Conservation (phyloP, 306 rosid species). For the Gillenia trifoliata region DNA sequence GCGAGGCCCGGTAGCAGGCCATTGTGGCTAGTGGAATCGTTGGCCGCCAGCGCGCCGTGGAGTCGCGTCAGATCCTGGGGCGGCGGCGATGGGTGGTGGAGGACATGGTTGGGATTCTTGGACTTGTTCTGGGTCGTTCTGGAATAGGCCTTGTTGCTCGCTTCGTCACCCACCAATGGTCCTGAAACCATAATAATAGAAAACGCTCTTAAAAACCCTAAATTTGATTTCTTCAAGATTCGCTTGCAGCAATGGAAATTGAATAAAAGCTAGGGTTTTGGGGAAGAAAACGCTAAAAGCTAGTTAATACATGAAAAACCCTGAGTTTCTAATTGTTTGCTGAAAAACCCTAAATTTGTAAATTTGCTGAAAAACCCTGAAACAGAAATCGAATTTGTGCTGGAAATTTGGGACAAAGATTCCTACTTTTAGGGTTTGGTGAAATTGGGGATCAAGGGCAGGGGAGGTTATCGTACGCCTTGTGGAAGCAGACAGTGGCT, state of each 20-base stretch:
- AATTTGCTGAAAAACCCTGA: not conserved
- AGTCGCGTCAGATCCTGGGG: not conserved
- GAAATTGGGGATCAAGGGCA: not conserved
- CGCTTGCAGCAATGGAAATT: not conserved
- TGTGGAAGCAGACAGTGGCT: not conserved
- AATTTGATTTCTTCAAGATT: not conserved
- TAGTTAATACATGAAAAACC: not conserved
- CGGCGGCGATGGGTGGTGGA: conserved; percentile 4
- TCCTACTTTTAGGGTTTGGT: not conserved
- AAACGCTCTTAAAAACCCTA: not conserved
- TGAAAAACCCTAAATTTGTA: not conserved
- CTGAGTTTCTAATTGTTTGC: not conserved
- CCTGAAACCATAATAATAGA: conserved; percentile 37
- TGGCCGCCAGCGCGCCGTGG: conserved; percentile 12
- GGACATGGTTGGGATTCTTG: conserved; percentile 19
- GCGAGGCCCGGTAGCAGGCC: conserved; percentile 2
- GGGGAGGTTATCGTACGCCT: not conserved
- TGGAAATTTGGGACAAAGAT: conserved; percentile 5
- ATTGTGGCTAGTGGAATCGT: conserved; percentile 18
- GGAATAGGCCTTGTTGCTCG: conserved; percentile 17
- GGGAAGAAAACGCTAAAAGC: not conserved
- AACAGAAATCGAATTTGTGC: not conserved
- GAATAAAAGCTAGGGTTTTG: not conserved
- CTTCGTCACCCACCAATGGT: conserved; percentile 26
- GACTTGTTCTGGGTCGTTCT: conserved; percentile 19